Evolutionary conservation across 148 eudicot genomes (phyloP), one percentile per base, ranked within the genome.

Genomic region (Rhododendron mucronatum): DNA sequence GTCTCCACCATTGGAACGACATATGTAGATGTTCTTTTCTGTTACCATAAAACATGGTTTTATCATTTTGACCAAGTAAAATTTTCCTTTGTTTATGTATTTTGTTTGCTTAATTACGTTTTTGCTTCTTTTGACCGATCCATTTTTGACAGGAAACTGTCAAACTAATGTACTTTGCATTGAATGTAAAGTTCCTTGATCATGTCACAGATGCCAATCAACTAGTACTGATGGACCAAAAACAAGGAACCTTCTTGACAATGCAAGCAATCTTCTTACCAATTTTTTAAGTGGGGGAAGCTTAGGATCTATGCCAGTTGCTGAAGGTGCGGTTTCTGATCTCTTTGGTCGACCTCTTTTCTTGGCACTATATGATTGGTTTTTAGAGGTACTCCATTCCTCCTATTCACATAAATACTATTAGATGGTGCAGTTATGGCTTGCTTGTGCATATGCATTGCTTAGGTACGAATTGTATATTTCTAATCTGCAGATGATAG

Each of bases 271-370:
- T 85, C 91, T 97, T 51, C 92, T 97, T 63, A 97, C 99, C 50
- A 95, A 93, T 90, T 85, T 95, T 84, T 89, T 97, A 74, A 97
- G 93, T 86, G 99, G 99, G 50, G 98, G 96, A 69, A 93, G 50
- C 87, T 92, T 97, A 23, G 96, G 94, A 74, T 91, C 96, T 59
- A 95, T 97, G 98, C 99, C 99, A 83, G 92, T 88, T 71, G 99
- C 98, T 85, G 99, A 97, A 91, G 99, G 99, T 81, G 98, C 99
- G 37, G 98, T 97, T 82, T 90, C 98, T 55, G 99, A 97, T 91
- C 92, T 97, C 88, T 95, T 97, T 82, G 94, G 90, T 79, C 93
- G 92, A 33, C 99, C 99, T 80, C 98, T 97, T 80, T 97, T 97
- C 91, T 92, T 95, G 82, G 89, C 99, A 63, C 89, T 97, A 67